Evolutionary conservation across 805 yeast species (phyloP), one percentile per base, ranked within the genome.

Genomic region (Brettanomyces custersianus): DNA sequence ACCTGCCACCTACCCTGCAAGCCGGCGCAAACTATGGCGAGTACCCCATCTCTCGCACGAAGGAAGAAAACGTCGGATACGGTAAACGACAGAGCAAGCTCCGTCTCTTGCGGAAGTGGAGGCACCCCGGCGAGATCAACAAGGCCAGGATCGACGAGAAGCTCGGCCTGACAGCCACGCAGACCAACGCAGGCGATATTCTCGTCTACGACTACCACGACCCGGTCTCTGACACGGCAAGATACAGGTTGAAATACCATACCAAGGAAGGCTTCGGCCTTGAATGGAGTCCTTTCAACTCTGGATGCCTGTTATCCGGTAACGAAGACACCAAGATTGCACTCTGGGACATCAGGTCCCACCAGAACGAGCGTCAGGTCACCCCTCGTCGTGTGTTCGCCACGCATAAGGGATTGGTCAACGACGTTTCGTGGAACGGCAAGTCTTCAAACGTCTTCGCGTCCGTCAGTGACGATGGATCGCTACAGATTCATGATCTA

Each of bases 321-420:
- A 68, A 85, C 4, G 75, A 72, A 40, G 94, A 84, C 53, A 57
- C 70, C 12, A 70, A 72, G 20, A 72, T 84, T 29, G 84, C 84
- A 0, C 50, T 79, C 27, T 85, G 94, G 94, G 81, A 80, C 44
- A 15, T 31, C 11, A 7, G 15, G 8, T 13, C 12, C 15, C 16
- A 22, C 22, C 22, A 28, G 28, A 13, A 23, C 8, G 38, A 36
- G 15, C 24, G 32, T 6, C 34, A 40, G 7, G 24, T 42, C 4
- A 54, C 66, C 4, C 86, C 86, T 12, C 40, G 55, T n/a, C 65
- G 61, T 39, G 57, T 61, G 4, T 72, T 70, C 47, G 62, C 63
- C 33, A 53, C 70, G 6, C 86, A 80, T 51, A 45, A 60, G 4
- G 72, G 78, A 2, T 70, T 70, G 4, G 75, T 82, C 23, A 83